Evolutionary conservation across 257 asterid species (phyloP).

Genomic region (Capsicum pubescens): DNA sequence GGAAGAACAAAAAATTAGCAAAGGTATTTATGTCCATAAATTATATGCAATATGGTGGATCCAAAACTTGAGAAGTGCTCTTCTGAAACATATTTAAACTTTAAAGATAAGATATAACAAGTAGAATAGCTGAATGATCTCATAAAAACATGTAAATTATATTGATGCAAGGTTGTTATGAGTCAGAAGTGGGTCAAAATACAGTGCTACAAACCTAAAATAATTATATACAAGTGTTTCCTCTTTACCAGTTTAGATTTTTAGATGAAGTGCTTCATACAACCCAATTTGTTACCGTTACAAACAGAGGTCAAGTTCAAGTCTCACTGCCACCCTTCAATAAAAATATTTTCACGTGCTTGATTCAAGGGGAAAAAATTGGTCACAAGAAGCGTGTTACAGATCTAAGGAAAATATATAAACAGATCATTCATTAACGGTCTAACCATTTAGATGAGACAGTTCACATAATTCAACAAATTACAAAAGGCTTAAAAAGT

Average conservation of each 20-base stretch:
- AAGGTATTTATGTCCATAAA: not conserved
- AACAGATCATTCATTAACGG: not conserved
- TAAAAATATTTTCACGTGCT: not conserved
- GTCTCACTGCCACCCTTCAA: not conserved
- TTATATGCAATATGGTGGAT: not conserved
- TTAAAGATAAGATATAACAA: constrained; percentile 22
- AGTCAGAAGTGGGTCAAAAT: not conserved
- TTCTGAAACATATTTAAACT: not conserved
- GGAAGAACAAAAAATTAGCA: not conserved
- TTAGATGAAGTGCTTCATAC: not conserved
- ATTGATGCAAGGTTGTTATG: constrained; percentile 9
- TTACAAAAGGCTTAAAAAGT: not conserved
- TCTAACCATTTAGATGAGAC: not conserved
- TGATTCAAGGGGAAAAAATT: not conserved
- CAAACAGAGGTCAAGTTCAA: not conserved
- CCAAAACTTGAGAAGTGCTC: not conserved
- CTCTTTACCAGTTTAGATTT: not conserved
- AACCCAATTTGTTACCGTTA: not conserved
- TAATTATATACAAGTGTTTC: not conserved
- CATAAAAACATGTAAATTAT: not conserved
- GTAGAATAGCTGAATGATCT: constrained; percentile 9
- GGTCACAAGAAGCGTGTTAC: not conserved
- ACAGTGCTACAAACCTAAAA: constrained; percentile 8
- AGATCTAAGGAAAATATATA: not conserved
- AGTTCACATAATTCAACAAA: not conserved